phyloP scores from a whole-genome alignment of 305 asterid genomes.

The Caryopteris hybrid region DNA sequence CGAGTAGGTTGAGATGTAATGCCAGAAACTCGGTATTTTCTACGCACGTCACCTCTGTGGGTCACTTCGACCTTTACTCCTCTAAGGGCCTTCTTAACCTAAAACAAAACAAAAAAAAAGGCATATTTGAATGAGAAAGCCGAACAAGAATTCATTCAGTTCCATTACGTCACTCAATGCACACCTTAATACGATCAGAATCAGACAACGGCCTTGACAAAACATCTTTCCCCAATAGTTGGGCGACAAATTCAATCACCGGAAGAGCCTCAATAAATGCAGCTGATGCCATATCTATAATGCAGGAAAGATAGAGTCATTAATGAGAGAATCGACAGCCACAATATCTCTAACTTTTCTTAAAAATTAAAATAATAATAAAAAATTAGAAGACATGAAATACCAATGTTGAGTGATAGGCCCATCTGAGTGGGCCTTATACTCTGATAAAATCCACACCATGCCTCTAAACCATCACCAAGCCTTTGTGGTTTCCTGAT shows the following conservation, averaged over 20 bases:
- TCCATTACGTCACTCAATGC: neutral
- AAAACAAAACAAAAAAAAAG: constrained; percentile 4
- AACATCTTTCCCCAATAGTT: constrained; percentile 84
- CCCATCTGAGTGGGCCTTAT: constrained; percentile 99
- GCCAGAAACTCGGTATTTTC: constrained; percentile 95
- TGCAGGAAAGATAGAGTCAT: constrained; percentile 9
- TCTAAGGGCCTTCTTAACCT: constrained; percentile 96
- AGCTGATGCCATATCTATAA: constrained; percentile 94
- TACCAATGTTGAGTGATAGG: constrained; percentile 92
- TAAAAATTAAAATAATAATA: neutral
- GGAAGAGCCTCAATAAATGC: constrained; percentile 98
- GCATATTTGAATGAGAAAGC: neutral
- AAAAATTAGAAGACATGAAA: neutral
- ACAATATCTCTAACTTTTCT: neutral
- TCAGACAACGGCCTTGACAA: constrained; percentile 85
- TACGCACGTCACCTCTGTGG: constrained; percentile 85
- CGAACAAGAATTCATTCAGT: neutral
- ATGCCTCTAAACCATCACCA: constrained; percentile 97
- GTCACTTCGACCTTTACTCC: constrained; percentile 99
- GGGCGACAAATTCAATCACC: constrained; percentile 87
- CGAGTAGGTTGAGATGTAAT: constrained; percentile 91
- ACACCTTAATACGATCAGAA: constrained; percentile 87
- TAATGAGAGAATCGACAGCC: neutral
- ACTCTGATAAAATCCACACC: constrained; percentile 99
- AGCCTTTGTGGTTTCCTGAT: constrained; percentile 82